phyloP scores from a whole-genome alignment of 805 yeast genomes.

The Yamadazyma endophytica region DNA sequence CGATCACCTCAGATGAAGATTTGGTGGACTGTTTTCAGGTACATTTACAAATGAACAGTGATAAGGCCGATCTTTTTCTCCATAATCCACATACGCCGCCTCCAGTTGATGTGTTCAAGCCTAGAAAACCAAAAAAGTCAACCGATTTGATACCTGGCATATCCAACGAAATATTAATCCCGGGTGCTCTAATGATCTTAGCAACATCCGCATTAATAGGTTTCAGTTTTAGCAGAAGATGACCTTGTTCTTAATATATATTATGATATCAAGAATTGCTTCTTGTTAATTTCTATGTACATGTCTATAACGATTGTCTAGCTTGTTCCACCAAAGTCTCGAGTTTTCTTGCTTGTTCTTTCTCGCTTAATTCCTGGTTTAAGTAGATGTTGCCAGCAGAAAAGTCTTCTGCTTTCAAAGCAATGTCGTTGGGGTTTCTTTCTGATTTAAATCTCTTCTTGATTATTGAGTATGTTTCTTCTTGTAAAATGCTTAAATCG shows the following conservation, averaged over 20 bases:
- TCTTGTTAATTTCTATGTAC: constrained; percentile 6
- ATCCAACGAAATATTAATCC: constrained; percentile 57
- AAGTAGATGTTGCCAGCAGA: constrained; percentile 54
- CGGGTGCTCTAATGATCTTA: constrained; percentile 56
- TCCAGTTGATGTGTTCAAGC: constrained; percentile 16
- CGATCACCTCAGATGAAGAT: constrained; percentile 71
- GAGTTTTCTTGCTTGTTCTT: constrained; percentile 42
- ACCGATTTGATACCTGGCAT: constrained; percentile 44
- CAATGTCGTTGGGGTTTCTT: constrained; percentile 72
- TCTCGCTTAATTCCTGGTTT: constrained; percentile 46
- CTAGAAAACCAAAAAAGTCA: constrained; percentile 3
- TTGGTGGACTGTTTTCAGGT: constrained; percentile 67
- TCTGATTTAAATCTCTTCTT: constrained; percentile 49
- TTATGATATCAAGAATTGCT: background rate
- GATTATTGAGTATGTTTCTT: constrained; percentile 35
- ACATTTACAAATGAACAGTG: constrained; percentile 42
- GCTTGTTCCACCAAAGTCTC: constrained; percentile 47
- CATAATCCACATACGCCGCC: constrained; percentile 59
- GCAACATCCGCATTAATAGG: constrained; percentile 59
- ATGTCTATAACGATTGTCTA: constrained; percentile 13
- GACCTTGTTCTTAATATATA: background rate
- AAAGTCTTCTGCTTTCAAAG: constrained; percentile 52
- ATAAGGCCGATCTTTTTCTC: constrained; percentile 67
- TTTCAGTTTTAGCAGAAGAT: constrained; percentile 47
- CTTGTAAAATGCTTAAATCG: constrained; percentile 33